A percentile compares a stretch with the other conserved stretches of the same genome.
These are phyloP conservation scores for Microascus cirrosus DNA, from an alignment of 2,329 filamentous ascomycete genomes.

Conservation along the genomic window DNA sequence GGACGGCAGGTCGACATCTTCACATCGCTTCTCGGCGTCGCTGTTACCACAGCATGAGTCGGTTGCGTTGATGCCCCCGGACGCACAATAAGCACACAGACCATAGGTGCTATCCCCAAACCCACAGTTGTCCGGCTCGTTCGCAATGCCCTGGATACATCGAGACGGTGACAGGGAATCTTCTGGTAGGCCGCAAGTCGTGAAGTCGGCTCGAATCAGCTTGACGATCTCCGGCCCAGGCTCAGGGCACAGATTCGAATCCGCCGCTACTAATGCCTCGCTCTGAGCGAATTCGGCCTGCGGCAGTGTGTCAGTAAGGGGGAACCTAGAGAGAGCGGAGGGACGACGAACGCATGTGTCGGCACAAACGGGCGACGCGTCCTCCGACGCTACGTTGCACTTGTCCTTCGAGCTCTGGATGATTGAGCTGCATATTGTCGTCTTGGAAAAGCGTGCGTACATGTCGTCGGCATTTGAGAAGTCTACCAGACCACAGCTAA, in stretches of 20 bases:
- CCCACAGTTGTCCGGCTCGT: slow-evolving; percentile 82
- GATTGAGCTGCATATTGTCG: slow-evolving; percentile 85
- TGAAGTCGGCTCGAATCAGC: slow-evolving; percentile 86
- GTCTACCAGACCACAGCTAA: slow-evolving; percentile 72
- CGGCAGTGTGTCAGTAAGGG: background rate
- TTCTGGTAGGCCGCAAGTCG: slow-evolving; percentile 75
- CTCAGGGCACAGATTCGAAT: slow-evolving; percentile 59
- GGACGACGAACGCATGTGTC: slow-evolving; percentile 56
- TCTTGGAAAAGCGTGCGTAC: slow-evolving; percentile 89
- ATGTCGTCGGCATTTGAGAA: slow-evolving; percentile 67
- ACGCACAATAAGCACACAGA: slow-evolving; percentile 76
- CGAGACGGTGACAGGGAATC: slow-evolving; percentile 58
- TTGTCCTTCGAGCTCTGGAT: slow-evolving; percentile 72
- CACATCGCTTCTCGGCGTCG: slow-evolving; percentile 61
- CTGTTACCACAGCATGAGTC: slow-evolving; percentile 90
- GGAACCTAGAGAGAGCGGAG: background rate
- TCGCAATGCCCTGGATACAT: slow-evolving; percentile 67
- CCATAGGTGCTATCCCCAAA: slow-evolving; percentile 62
- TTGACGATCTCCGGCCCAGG: slow-evolving; percentile 54
- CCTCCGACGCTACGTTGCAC: slow-evolving; percentile 54
- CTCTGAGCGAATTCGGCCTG: slow-evolving; percentile 77
- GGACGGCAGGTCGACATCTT: slow-evolving; percentile 65
- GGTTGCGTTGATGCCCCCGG: slow-evolving; percentile 79
- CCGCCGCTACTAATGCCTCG: slow-evolving; percentile 73
- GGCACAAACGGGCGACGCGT: slow-evolving; percentile 72